These are phyloP conservation scores for Pseudophaeomoniella oleicola DNA, from an alignment of 2,329 filamentous ascomycete genomes.

Conservation along the genomic window DNA sequence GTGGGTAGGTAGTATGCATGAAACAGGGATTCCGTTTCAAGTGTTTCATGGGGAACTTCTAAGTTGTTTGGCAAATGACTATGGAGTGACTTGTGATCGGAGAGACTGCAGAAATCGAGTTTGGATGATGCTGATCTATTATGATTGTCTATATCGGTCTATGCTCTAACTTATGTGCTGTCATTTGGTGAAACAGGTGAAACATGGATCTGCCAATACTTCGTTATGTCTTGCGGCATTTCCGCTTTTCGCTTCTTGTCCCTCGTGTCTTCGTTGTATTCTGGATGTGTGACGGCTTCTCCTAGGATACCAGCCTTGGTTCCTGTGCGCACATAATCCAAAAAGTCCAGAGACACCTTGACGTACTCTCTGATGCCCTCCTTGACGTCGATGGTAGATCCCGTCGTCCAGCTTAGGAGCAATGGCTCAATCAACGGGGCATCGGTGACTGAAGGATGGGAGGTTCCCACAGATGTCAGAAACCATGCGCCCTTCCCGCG, in stretches of 20 bases:
- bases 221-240: slow-evolving; percentile 3
- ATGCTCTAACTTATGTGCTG: too few relatives aligned
- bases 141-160: too few relatives aligned
- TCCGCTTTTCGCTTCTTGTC: slow-evolving; percentile 2
- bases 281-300: slow-evolving; percentile 26
- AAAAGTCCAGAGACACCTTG: slow-evolving; percentile 41
- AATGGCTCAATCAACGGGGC: slow-evolving; percentile 50
- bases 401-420: slow-evolving; percentile 46
- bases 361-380: slow-evolving; percentile 48
- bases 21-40: too few relatives aligned
- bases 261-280: slow-evolving; percentile 6
- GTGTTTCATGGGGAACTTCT: too few relatives aligned
- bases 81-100: too few relatives aligned
- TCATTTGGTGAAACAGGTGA: slow-evolving; percentile 4
- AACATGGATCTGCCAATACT: slow-evolving; percentile 10
- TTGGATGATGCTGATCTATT: neutral
- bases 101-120: neutral
- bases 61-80: too few relatives aligned
- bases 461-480: slow-evolving; percentile 37
- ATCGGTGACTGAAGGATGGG: slow-evolving; percentile 52
- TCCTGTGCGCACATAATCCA: slow-evolving; percentile 31
- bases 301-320: slow-evolving; percentile 33
- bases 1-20: too few relatives aligned
- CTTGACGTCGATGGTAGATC: slow-evolving; percentile 41
- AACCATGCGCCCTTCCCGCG: slow-evolving; percentile 34